Base-by-base conservation (phyloP, 2,329 filamentous ascomycete genomes). In the Scytalidium sp. region DNA sequence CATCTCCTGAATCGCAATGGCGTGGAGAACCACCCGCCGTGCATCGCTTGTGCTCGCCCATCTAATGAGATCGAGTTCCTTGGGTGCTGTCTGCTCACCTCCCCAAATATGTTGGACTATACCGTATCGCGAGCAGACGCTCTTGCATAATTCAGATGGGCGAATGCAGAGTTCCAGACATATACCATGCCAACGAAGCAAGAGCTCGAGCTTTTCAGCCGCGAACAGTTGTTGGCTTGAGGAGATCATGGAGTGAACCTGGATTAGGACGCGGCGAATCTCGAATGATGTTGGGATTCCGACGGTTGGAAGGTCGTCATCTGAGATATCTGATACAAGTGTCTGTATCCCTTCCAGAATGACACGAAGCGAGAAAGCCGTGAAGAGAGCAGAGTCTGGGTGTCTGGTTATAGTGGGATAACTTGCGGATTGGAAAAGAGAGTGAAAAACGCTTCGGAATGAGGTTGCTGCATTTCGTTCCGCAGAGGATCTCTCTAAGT, bases 1-100 rank as follows among this genome's bases (percentile, higher is more conserved):
- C 11, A 75, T 74, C 32, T 74, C 70, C 51, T 74, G 72, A 17
- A 75, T 74, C 0, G 71, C 70, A 32, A 71, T 66, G 2, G 72
- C 70, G 39, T 75, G 72, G 9, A 75, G 54, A 3, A 74, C 56
- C 3, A 71, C 67, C 25, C 66, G 62, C 3, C 69, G 65, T 5
- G 70, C 71, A 47, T 73, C 65, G 32, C 68, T 62, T 0, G 65
- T 70, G 6, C 58, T 60, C 1, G 60, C 64, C 72, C 71, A 74
- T 29, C 62, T 63, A 2, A 63, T 50, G 17, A 73, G 53, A 51
- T 74, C 70, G 7, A 72, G 63, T 2, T 61, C 60, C 1, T 59
- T 40, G 4, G 61, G 60, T 3, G 63, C 49, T 3, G 54, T 52
- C 20, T 15, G 23, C 17, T 55, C 57, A 10, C 63, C 65, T 2